Evolutionary conservation across 2,329 filamentous ascomycete genomes (phyloP).

Genomic region (Botrytis galanthina): DNA sequence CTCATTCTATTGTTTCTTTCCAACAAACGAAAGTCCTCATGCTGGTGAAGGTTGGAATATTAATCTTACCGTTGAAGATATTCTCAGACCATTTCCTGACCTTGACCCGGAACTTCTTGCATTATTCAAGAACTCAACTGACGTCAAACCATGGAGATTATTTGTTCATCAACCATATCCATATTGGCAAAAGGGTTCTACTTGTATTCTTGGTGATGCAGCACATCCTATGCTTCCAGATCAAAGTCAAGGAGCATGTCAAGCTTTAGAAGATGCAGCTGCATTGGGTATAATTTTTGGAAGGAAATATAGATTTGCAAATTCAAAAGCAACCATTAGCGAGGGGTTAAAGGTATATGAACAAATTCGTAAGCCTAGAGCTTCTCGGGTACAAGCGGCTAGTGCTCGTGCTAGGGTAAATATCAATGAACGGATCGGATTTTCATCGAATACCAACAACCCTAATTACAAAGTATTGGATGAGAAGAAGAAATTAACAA

Average conservation of each 20-base stretch:
- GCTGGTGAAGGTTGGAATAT: conserved; percentile 35
- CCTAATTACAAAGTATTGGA: conserved; percentile 59
- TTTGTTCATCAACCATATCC: conserved; percentile 57
- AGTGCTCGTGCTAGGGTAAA: conserved; percentile 57
- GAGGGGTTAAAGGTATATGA: conserved; percentile 46
- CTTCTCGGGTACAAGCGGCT: conserved; percentile 54
- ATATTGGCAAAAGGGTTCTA: conserved; percentile 50
- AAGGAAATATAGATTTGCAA: conserved; percentile 7
- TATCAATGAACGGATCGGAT: conserved; percentile 54
- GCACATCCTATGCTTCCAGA: conserved; percentile 68
- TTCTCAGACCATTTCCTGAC: conserved; percentile 58
- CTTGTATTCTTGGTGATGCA: conserved; percentile 63
- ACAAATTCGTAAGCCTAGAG: conserved; percentile 51
- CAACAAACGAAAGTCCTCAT: conserved; percentile 30
- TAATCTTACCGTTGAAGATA: conserved; percentile 49
- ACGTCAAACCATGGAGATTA: conserved; percentile 36
- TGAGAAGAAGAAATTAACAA: conserved; percentile 58
- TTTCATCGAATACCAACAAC: conserved; percentile 34
- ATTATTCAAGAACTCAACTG: conserved; percentile 33
- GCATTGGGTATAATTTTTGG: conserved; percentile 39
- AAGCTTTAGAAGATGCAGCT: conserved; percentile 43
- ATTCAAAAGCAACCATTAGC: conserved; percentile 36
- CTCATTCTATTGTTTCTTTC: conserved; percentile 44
- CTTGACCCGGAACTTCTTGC: conserved; percentile 46
- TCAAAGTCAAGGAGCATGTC: conserved; percentile 61